A percentile compares a stretch with the other conserved stretches of the same genome.
Evolutionary conservation across 768 basidiomycete genomes (phyloP).

Genomic region (Russula virescens): DNA sequence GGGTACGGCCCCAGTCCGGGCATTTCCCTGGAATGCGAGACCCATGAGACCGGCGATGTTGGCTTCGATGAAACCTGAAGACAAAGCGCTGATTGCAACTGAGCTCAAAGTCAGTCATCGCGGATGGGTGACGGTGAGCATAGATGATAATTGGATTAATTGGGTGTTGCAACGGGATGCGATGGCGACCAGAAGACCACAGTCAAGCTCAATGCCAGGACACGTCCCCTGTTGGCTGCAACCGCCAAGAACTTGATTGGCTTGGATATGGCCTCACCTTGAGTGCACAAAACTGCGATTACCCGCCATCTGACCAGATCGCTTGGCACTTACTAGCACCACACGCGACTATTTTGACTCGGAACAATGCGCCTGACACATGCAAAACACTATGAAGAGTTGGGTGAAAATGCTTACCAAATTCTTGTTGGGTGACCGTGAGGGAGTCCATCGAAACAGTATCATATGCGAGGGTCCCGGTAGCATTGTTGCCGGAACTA

Average conservation of each 20-base stretch:
- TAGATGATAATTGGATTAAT: no score
- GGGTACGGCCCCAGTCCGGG: conserved; percentile 49
- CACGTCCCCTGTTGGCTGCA: no score
- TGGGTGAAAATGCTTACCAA: conserved; percentile 29
- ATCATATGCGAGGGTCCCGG: conserved; percentile 51
- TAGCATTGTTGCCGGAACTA: conserved; percentile 59
- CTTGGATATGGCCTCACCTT: no score
- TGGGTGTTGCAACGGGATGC: not conserved
- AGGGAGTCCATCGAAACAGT: conserved; percentile 64
- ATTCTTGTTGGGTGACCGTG: conserved; percentile 45
- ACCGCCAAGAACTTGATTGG: no score
- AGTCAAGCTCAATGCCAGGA: no score
- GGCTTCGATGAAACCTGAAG: conserved; percentile 42
- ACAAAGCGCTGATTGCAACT: conserved; percentile 50
- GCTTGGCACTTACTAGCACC: no score
- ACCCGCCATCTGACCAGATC: no score
- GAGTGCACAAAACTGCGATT: no score
- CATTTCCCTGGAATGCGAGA: conserved; percentile 58
- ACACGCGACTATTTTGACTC: no score
- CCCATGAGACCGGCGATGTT: conserved; percentile 68
- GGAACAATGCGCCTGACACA: no score
- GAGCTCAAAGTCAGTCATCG: not conserved
- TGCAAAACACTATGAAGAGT: not conserved
- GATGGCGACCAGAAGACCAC: no score
- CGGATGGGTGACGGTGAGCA: not conserved